Percentiles rank a stretch among this genome's conserved stretches.
These are phyloP conservation scores for Thraustotheca clavata DNA, from an alignment of 352 stramenopile species.

Conservation along the genomic window DNA sequence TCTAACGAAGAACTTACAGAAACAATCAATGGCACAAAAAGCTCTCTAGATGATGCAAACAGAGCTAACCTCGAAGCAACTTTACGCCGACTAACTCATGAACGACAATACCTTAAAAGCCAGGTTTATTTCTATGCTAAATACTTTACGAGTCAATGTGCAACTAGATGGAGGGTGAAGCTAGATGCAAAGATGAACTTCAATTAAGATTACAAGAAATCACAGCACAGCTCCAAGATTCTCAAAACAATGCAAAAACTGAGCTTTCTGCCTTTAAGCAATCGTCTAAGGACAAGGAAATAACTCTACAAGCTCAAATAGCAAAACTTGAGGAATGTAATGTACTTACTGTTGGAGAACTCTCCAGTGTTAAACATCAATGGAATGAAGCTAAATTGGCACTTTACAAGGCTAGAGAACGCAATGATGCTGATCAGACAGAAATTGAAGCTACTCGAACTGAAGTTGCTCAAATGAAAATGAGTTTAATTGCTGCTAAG, in stretches of 20 bases:
- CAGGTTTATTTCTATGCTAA: constrained; percentile 40
- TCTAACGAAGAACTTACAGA: constrained; percentile 52
- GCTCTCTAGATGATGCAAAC: constrained; percentile 64
- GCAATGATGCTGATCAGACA: constrained; percentile 49
- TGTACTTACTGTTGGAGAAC: not conserved
- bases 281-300: not conserved
- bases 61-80: constrained; percentile 73
- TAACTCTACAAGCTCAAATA: not conserved
- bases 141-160: not conserved
- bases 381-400: constrained; percentile 9
- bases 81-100: constrained; percentile 60
- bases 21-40: constrained; percentile 47
- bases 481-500: constrained; percentile 32
- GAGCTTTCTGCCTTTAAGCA: constrained; percentile 1
- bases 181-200: constrained; percentile 28
- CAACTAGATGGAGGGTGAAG: constrained; percentile 19
- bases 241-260: not conserved
- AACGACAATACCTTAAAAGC: constrained; percentile 74
- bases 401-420: constrained; percentile 33
- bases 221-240: not conserved
- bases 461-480: constrained; percentile 37
- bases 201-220: constrained; percentile 42
- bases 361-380: constrained; percentile 9
- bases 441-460: constrained; percentile 49
- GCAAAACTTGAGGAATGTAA: constrained; percentile 1